phyloP scores from a whole-genome alignment of 805 yeast species.

The Scheffersomyces lignosus region DNA sequence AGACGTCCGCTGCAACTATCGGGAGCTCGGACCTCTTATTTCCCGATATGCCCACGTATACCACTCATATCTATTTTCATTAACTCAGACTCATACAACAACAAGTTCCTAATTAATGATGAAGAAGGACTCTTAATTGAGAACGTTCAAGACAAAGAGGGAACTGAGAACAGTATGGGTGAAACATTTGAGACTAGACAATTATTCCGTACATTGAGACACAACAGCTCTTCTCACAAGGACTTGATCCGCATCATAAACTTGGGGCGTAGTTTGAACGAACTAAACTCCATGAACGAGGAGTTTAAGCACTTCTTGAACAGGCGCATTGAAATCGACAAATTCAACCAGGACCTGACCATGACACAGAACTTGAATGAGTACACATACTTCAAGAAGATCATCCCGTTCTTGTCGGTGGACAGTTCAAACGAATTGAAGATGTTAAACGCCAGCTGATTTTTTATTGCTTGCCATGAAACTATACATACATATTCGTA shows the following conservation, averaged over 20 bases:
- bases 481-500: too few relatives aligned
- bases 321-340: slow-evolving; percentile 29
- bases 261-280: slow-evolving; percentile 52
- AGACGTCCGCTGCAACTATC: neutral
- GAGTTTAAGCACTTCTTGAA: slow-evolving; percentile 46
- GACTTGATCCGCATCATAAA: slow-evolving; percentile 21
- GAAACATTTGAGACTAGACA: neutral
- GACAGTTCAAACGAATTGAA: slow-evolving; percentile 32
- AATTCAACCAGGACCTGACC: slow-evolving; percentile 13
- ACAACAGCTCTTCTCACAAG: neutral
- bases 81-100: slow-evolving; percentile 26
- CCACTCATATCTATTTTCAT: slow-evolving; percentile 33
- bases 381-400: slow-evolving; percentile 32
- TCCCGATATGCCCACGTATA: slow-evolving; percentile 24
- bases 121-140: slow-evolving; percentile 23
- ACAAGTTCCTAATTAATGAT: slow-evolving; percentile 29
- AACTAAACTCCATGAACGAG: slow-evolving; percentile 47
- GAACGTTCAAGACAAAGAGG: slow-evolving; percentile 5
- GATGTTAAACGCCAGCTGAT: slow-evolving; percentile 29
- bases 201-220: neutral
- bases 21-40: slow-evolving; percentile 3
- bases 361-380: slow-evolving; percentile 20
- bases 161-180: neutral
- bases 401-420: slow-evolving; percentile 41
- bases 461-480: too few relatives aligned